Conservation (phyloP, 805 yeast genomes). For the Yarrowia sp. region DNA sequence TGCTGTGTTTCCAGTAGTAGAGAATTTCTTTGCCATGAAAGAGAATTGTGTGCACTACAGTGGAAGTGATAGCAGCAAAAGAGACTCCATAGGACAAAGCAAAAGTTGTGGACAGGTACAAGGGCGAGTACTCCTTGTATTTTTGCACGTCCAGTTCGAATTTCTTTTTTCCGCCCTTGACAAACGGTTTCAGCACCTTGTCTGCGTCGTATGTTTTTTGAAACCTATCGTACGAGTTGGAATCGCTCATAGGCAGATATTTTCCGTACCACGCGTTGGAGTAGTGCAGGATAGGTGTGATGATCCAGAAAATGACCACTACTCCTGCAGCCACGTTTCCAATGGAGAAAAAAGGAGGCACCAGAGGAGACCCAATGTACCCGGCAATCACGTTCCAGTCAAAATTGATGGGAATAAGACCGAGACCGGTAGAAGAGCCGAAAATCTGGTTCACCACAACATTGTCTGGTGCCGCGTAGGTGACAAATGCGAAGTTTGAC, state of each 20-base stretch:
- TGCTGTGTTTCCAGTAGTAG: slow-evolving; percentile 46
- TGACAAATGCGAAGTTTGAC: slow-evolving; percentile 55
- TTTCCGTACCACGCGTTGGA: slow-evolving; percentile 57
- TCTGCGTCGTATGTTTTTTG: slow-evolving; percentile 50
- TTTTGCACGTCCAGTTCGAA: slow-evolving; percentile 45
- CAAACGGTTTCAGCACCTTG: slow-evolving; percentile 42
- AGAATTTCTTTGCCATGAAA: slow-evolving; percentile 57
- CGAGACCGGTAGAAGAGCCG: slow-evolving; percentile 60
- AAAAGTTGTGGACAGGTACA: slow-evolving; percentile 56
- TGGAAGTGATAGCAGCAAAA: slow-evolving; percentile 62
- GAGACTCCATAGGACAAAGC: slow-evolving; percentile 58
- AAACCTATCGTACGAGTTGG: slow-evolving; percentile 50
- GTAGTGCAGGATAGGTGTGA: slow-evolving; percentile 52
- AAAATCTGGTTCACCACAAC: slow-evolving; percentile 61
- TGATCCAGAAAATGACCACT: slow-evolving; percentile 51
- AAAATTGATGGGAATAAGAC: slow-evolving; percentile 61
- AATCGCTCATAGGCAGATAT: slow-evolving; percentile 54
- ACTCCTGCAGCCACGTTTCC: slow-evolving; percentile 47
- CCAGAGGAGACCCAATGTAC: slow-evolving; percentile 58
- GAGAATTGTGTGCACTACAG: slow-evolving; percentile 53
- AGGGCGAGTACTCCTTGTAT: slow-evolving; percentile 60
- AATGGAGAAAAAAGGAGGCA: slow-evolving; percentile 54
- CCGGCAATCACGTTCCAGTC: slow-evolving; percentile 64
- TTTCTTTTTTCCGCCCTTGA: not conserved
- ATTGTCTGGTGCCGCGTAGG: slow-evolving; percentile 62